phyloP scores from a whole-genome alignment of 306 rosid species.

The Vachellia pachyceras region DNA sequence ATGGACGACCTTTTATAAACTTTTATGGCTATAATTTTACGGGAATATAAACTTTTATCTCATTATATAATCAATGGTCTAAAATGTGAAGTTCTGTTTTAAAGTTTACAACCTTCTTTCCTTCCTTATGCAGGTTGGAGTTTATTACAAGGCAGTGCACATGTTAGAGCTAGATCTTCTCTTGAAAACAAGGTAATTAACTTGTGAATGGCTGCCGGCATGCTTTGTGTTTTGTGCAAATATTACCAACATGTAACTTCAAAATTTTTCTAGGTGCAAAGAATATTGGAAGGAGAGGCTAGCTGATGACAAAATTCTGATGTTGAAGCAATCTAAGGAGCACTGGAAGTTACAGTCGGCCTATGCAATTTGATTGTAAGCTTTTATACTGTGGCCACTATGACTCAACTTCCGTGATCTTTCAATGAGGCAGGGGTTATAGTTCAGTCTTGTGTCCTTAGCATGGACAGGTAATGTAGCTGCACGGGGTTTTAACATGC shows the following conservation, averaged over 20 bases:
- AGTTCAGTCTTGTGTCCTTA: not conserved
- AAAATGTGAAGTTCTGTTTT: not conserved
- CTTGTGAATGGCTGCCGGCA: constrained; percentile 2
- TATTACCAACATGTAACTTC: constrained; percentile 24
- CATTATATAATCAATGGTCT: not conserved
- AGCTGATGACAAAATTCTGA: constrained; percentile 52
- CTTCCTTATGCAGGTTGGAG: constrained; percentile 62
- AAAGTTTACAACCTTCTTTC: not conserved
- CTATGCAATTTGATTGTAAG: constrained; percentile 46
- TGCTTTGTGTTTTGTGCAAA: constrained; percentile 13
- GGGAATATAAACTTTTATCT: not conserved
- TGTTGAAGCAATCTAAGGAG: constrained; percentile 69
- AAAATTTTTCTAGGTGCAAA: constrained; percentile 59
- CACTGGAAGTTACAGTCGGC: constrained; percentile 72
- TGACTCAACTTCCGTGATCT: constrained; percentile 7
- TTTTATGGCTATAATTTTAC: not conserved
- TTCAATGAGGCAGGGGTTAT: constrained; percentile 7
- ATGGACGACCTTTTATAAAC: not conserved
- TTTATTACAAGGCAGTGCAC: constrained; percentile 63
- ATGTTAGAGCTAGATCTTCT: constrained; percentile 82
- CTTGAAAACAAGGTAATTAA: constrained; percentile 71
- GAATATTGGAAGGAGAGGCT: constrained; percentile 78
- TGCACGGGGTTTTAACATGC: not conserved
- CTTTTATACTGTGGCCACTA: constrained; percentile 9
- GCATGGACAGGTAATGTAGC: constrained; percentile 3